Evolutionary conservation across 2,329 filamentous ascomycete genomes (phyloP), one percentile per base, ranked within the genome.

Genomic region (Penicillium sp.): DNA sequence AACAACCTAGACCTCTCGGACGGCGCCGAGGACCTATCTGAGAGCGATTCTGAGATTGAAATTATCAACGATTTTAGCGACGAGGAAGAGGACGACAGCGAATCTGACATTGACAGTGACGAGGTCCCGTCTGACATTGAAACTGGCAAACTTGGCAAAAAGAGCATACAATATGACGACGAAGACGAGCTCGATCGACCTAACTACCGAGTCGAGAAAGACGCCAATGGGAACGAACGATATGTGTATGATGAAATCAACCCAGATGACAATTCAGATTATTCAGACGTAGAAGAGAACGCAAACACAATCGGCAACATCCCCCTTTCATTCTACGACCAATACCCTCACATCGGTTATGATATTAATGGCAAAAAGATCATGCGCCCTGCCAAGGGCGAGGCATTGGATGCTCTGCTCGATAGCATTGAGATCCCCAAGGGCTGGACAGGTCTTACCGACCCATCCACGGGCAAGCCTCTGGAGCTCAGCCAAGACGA

Each of bases 281-380:
- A 97, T 69, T 89, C 89, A 3, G 93, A 97, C 71, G 87, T 86
- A 3, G 85, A 88, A 60, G 88, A 84, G 56, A 84, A 87, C 26
- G 81, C 80, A 52, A 99, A 99, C 76, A 97, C 94, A 0, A 97
- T 99, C 66, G 95, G 94, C 64, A 82, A 97, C 70, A 99, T 99
- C 59, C 90, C 92, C 5, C 78, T 97, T 50, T 88, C 89, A 3
- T 97, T 96, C 76, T 99, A 99, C 78, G 94, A 99, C 72, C 89
- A 90, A 35, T 99, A 97, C 71, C 94, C 94, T 51, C 94, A 99
- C 71, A 97, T 99, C 70, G 94, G 94, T 59, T 99, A 99, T 76
- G 90, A 97, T 67, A 97, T 99, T 77, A 96, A 99, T 73, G 94
- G 94, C 73, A 97, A 95, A 82, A 95, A 90, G 74, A 96, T 99